Percentiles rank a stretch among this genome's conserved stretches.
Conservation (phyloP, 805 yeast species). For the Candida ficus region DNA sequence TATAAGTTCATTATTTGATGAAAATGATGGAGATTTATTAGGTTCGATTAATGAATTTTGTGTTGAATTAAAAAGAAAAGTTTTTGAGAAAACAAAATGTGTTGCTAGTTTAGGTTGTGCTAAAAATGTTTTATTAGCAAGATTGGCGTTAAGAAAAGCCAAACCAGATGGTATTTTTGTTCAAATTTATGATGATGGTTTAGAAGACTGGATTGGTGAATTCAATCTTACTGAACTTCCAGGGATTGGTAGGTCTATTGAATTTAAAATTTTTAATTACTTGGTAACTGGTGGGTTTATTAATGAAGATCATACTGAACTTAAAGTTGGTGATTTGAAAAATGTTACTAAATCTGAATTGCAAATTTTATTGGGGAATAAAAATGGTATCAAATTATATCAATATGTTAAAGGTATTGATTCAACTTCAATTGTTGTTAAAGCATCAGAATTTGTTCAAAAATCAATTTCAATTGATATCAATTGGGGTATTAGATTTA, state of each 20-base stretch:
- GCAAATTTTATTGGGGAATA: constrained; percentile 53
- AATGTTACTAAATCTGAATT: constrained; percentile 31
- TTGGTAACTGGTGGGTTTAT: constrained; percentile 31
- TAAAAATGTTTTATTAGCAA: constrained; percentile 68
- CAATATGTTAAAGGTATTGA: constrained; percentile 67
- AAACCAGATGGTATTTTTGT: constrained; percentile 65
- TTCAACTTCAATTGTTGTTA: constrained; percentile 50
- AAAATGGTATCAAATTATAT: constrained; percentile 61
- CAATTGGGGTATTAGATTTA: constrained; percentile 85
- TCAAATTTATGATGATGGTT: constrained; percentile 1
- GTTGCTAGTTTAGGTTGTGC: constrained; percentile 80
- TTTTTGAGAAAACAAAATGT: constrained; percentile 48
- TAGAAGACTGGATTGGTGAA: constrained; percentile 1
- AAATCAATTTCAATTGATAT: constrained; percentile 85
- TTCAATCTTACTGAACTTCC: constrained; percentile 31
- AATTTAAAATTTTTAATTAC: constrained; percentile 28
- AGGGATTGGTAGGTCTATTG: constrained; percentile 55
- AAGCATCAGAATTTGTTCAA: constrained; percentile 48
- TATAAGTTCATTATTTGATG: constrained; percentile 34
- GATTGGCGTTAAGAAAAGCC: constrained; percentile 64
- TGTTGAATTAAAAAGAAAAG: constrained; percentile 28
- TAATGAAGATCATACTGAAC: constrained; percentile 14
- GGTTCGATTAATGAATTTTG: constrained; percentile 24
- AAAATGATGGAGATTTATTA: constrained; percentile 18
- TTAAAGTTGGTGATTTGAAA: constrained; percentile 35